Evolutionary conservation across 208 protist species (phyloP).

Genomic region (Kentomonas sorsogonicus): DNA sequence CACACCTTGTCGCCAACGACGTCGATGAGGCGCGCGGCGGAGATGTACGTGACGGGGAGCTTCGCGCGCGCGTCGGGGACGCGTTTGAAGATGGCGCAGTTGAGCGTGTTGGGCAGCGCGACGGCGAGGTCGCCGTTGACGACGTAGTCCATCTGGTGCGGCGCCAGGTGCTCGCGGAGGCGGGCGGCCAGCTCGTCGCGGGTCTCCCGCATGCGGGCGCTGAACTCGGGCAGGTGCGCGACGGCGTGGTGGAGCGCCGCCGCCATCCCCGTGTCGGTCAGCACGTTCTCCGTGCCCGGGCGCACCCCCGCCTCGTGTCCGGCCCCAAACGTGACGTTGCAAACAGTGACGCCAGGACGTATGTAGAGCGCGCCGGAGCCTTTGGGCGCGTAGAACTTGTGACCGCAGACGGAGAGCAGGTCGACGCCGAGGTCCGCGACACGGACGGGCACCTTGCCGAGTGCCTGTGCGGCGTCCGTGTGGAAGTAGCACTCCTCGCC

Average conservation of each 20-base stretch:
- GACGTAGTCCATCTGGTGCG: constrained; percentile 53
- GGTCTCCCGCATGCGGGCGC: constrained; percentile 40
- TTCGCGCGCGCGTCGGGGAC: constrained; percentile 21
- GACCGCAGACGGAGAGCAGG: constrained; percentile 94
- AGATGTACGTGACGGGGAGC: constrained; percentile 53
- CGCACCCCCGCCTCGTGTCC: constrained; percentile 77
- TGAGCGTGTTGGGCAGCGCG: constrained; percentile 83
- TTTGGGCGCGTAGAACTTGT: constrained; percentile 98
- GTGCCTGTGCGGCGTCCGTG: constrained; percentile 93
- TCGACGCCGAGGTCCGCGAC: constrained; percentile 91
- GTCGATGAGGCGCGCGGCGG: constrained; percentile 56
- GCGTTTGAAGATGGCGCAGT: constrained; percentile 65
- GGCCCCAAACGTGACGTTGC: constrained; percentile 73
- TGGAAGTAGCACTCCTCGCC: constrained; percentile 77
- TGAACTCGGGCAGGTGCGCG: constrained; percentile 24
- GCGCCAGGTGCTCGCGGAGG: constrained; percentile 44
- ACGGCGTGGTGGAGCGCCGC: constrained; percentile 56
- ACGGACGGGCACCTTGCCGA: constrained; percentile 97
- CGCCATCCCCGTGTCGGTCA: constrained; percentile 70
- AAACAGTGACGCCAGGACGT: constrained; percentile 36
- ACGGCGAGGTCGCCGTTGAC: constrained; percentile 55
- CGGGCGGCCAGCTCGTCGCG: constrained; percentile 55
- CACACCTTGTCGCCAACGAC: constrained; percentile 63
- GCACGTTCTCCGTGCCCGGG: constrained; percentile 83
- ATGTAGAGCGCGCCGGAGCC: constrained; percentile 79